Conservation (phyloP, 306 rosid species). For the Casuarina cunninghamiana region DNA sequence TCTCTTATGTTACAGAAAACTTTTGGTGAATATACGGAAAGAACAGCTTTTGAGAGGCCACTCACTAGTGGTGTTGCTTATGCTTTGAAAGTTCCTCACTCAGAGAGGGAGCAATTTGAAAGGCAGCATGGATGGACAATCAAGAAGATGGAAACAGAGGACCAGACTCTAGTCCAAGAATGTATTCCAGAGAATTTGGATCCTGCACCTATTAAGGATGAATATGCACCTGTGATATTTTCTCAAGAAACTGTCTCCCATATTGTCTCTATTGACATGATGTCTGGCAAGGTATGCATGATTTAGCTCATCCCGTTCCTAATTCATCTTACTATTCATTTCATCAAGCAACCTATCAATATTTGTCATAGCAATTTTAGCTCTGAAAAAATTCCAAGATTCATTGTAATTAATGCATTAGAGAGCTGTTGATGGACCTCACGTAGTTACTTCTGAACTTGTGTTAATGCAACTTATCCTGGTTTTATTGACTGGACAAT, state of each 20-base stretch:
- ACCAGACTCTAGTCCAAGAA: conserved; percentile 89
- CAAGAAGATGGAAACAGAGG: conserved; percentile 88
- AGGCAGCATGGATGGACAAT: conserved; percentile 83
- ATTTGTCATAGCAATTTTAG: neutral
- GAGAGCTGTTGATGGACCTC: neutral
- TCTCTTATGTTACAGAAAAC: conserved; percentile 58
- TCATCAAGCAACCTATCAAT: conserved; percentile 1
- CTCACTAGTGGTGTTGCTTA: conserved; percentile 97
- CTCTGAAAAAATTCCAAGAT: neutral
- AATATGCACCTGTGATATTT: conserved; percentile 97
- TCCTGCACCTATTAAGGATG: conserved; percentile 90
- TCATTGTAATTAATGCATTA: neutral
- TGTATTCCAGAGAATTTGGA: conserved; percentile 87
- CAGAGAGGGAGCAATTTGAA: conserved; percentile 78
- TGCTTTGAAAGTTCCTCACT: conserved; percentile 86
- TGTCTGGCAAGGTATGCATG: conserved; percentile 91
- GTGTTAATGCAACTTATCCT: neutral
- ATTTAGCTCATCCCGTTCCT: conserved; percentile 14
- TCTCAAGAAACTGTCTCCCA: conserved; percentile 99
- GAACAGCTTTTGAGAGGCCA: conserved; percentile 90
- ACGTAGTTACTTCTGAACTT: neutral
- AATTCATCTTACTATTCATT: neutral
- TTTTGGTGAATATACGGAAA: conserved; percentile 87
- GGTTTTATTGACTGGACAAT: neutral
- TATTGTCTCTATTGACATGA: conserved; percentile 98